These are phyloP conservation scores for Solanum raphanifolium DNA, from an alignment of 257 asterid genomes.

Conservation along the genomic window DNA sequence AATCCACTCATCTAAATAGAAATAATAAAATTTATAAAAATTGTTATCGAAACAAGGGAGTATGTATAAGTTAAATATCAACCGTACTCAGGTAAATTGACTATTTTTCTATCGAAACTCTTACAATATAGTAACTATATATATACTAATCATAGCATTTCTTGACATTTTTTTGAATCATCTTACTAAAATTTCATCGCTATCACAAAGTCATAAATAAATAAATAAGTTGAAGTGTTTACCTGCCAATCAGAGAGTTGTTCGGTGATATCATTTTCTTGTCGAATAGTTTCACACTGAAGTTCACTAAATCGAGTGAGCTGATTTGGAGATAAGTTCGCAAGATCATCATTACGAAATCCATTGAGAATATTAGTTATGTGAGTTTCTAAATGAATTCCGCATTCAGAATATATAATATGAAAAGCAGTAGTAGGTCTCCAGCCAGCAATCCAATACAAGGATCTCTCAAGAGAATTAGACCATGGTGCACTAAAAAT, in stretches of 20 bases:
- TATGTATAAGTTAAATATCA: too few species aligned
- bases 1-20: too few species aligned
- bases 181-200: too few species aligned
- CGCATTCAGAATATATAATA: slow-evolving; percentile 56
- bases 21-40: too few species aligned
- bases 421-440: slow-evolving; percentile 86
- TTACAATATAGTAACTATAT: too few species aligned
- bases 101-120: too few species aligned
- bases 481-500: background rate
- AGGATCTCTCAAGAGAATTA: slow-evolving; percentile 46
- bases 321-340: slow-evolving; percentile 57
- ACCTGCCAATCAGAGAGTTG: slow-evolving; percentile 77
- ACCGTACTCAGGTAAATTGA: too few species aligned
- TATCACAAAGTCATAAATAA: too few species aligned
- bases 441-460: slow-evolving; percentile 83
- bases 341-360: slow-evolving; percentile 50
- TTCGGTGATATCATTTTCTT: slow-evolving; percentile 48
- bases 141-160: too few species aligned
- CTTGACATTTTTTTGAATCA: too few species aligned
- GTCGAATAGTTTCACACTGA: slow-evolving; percentile 47
- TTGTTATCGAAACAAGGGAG: too few species aligned
- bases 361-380: slow-evolving; percentile 54
- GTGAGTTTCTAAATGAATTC: slow-evolving; percentile 58
- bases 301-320: slow-evolving; percentile 67
- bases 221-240: background rate